Conservation (phyloP, 208 protist genomes). For the Trypanosoma rangeli region DNA sequence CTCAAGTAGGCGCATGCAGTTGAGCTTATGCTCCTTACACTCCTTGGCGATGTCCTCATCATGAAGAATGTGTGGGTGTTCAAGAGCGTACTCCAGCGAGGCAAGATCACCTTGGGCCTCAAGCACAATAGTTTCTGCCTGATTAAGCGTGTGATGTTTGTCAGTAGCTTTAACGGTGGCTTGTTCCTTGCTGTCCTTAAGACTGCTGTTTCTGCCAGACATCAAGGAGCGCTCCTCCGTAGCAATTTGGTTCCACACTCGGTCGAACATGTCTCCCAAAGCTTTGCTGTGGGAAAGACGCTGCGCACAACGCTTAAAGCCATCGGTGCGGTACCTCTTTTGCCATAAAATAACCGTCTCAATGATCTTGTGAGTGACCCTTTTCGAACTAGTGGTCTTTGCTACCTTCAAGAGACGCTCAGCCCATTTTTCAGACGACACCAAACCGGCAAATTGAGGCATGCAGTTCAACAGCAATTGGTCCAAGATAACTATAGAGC, state of each 20-base stretch:
- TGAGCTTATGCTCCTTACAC: constrained; percentile 81
- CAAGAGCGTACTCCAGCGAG: constrained; percentile 86
- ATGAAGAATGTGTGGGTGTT: constrained; percentile 80
- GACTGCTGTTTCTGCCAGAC: constrained; percentile 20
- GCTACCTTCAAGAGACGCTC: constrained; percentile 85
- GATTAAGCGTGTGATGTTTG: constrained; percentile 57
- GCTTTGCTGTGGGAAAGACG: constrained; percentile 74
- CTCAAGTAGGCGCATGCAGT: constrained; percentile 80
- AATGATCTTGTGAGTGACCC: constrained; percentile 78
- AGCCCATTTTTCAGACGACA: constrained; percentile 88
- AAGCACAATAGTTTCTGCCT: constrained; percentile 73
- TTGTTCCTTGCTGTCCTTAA: constrained; percentile 24
- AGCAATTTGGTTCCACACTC: constrained; percentile 40
- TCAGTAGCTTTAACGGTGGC: constrained; percentile 35
- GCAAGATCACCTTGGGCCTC: constrained; percentile 84
- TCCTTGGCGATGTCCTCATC: constrained; percentile 79
- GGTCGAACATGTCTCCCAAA: constrained; percentile 62
- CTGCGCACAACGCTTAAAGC: constrained; percentile 70
- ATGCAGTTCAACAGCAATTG: constrained; percentile 70
- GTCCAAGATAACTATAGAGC: constrained; percentile 76
- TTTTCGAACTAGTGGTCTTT: constrained; percentile 50
- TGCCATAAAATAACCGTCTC: constrained; percentile 71
- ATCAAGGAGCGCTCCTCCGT: constrained; percentile 31
- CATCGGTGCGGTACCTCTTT: constrained; percentile 71
- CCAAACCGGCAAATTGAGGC: constrained; percentile 66